Evolutionary conservation across 352 stramenopile species (phyloP).

Genomic region (Globisporangium iwayamae): DNA sequence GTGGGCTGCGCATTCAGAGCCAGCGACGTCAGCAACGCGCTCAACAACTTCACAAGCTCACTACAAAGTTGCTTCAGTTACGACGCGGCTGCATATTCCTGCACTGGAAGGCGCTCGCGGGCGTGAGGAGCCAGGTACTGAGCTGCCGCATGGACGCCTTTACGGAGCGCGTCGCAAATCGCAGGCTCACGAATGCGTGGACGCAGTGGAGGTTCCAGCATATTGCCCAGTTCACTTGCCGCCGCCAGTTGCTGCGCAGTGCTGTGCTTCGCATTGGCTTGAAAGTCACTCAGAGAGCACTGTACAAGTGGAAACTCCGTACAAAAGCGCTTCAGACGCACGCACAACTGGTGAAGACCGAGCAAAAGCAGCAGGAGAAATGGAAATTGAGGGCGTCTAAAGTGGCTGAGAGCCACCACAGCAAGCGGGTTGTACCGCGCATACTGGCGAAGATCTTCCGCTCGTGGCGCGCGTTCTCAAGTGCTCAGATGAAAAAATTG

Average conservation of each 20-base stretch:
- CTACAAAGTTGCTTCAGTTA: constrained; percentile 20
- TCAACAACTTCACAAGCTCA: constrained; percentile 24
- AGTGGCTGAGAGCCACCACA: constrained; percentile 4
- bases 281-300: neutral
- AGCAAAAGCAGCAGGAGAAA: neutral
- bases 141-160: constrained; percentile 51
- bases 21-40: constrained; percentile 33
- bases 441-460: neutral
- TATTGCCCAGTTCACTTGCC: neutral
- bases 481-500: neutral
- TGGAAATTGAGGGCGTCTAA: neutral
- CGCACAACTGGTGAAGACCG: neutral
- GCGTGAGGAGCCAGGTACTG: constrained; percentile 26
- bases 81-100: constrained; percentile 35
- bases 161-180: constrained; percentile 22
- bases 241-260: constrained; percentile 3
- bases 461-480: constrained; percentile 3
- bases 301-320: constrained; percentile 2
- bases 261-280: neutral
- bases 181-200: constrained; percentile 25
- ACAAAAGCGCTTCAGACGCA: neutral
- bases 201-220: constrained; percentile 20
- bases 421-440: neutral
- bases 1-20: constrained; percentile 47
- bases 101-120: constrained; percentile 28